Evolutionary conservation across 2,329 filamentous ascomycete species (phyloP), one percentile per base, ranked within the genome.

Genomic region (Drechslerella coelobrocha): DNA sequence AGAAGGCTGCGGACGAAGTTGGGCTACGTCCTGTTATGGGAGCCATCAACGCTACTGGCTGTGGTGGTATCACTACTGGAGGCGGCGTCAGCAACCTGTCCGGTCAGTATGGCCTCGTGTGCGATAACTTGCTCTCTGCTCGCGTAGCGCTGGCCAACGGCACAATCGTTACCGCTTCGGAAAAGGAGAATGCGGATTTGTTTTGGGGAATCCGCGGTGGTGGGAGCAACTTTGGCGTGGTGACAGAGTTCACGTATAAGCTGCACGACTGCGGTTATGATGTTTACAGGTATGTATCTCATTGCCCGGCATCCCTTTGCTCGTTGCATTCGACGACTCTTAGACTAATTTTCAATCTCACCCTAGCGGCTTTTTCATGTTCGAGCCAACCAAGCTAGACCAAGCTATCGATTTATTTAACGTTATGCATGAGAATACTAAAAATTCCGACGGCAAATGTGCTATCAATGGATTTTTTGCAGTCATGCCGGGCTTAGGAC

Each of bases 221-320:
- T 1, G 84, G 84, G 0, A 82, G 85, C 66, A 86, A 86, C 76
- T 86, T 86, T 65, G 84, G 84, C 41, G 81, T 86, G 57, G 82
- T 86, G 14, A 84, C 82, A 1, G 80, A 80, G 0, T 77, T 82
- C 8, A 81, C 79, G 0, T 78, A 78, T 17, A 82, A 82, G 74
- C 80, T 84, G 53, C 83, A 82, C 73, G 79, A 82, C 68, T 78
- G 79, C 31, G 75, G 76, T 53, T 56, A 77, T 27, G 17, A 53
- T 26, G 52, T 71, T 19, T 72, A 50, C 29, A 50, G 17, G 68
- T 65, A 61, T 10, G 66, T 27, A 21, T 8, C 4, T 17, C 29
- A n/a, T n/a, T n/a, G n/a, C n/a, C n/a, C n/a, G n/a, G n/a, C n/a
- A n/a, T n/a, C n/a, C n/a, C n/a, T n/a, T n/a, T n/a, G n/a, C n/a